Evolutionary conservation across 208 protist species (phyloP), one percentile per base, ranked within the genome.

Genomic region (Acanthamoeba triangularis): DNA sequence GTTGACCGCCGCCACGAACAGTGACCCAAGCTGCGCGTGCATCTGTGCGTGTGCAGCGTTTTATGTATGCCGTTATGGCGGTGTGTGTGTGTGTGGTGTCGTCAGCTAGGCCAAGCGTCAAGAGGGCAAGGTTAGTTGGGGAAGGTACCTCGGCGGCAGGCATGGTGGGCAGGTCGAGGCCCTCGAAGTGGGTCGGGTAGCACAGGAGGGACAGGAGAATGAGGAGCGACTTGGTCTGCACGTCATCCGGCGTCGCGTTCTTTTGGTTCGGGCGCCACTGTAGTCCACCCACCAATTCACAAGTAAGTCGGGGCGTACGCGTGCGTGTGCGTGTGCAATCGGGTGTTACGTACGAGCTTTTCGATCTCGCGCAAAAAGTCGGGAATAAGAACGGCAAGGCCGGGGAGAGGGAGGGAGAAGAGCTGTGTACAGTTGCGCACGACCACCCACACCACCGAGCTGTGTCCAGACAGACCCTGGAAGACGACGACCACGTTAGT

Each of bases 311-410:
- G 6, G 14, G 11, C 28, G 59, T 65, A 3, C 3, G 63, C 33
- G 63, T 25, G 20, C 33, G 63, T 25, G 20, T 69, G 63, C 8
- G 20, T 69, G 63, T 25, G 20, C 13, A 3, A 37, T 74, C 30
- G 44, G 28, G 59, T 65, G 61, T 4, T 2, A 78, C 63, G 41
- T 94, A 95, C 92, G 18, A 95, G 92, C 47, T 87, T 82, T n/a
- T 95, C 74, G 35, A 95, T 88, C 92, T 95, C 92, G 23, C 76
- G 69, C 56, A 95, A 69, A 52, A 88, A 95, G 56, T 95, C 92
- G 30, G 92, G 92, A 47, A 95, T 95, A 33, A 95, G 76, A 20
- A 95, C 41, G 18, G 92, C 47, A 33, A 72, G 13, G n/a, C 92
- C 92, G 25, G 92, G 92, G 20, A 87, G 69, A 41, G 52, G 52